These are phyloP conservation scores for California macrophylla DNA, from an alignment of 441 rosid genomes.

Conservation along the genomic window DNA sequence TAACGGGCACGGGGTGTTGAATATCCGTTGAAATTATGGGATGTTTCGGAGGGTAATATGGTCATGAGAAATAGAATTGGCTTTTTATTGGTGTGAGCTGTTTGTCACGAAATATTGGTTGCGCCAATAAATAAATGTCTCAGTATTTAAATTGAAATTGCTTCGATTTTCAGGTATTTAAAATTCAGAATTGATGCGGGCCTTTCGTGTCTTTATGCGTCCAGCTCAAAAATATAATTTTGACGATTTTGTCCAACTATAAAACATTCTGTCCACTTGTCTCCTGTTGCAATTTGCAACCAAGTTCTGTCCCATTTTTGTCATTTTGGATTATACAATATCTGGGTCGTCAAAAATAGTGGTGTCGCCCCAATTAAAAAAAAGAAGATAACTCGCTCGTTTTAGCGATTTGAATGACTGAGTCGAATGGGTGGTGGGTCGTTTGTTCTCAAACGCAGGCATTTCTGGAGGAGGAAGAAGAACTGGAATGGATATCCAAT, in stretches of 20 bases:
- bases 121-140: conserved; percentile 26
- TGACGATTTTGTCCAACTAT: too few relatives aligned
- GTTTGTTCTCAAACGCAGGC: background rate
- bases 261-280: too few relatives aligned
- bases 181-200: background rate
- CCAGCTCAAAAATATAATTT: background rate
- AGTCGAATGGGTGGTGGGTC: background rate
- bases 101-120: conserved; percentile 34
- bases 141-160: background rate
- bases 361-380: too few relatives aligned
- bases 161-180: too few relatives aligned
- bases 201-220: background rate
- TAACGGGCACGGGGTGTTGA: background rate
- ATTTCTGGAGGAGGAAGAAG: conserved; percentile 29
- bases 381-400: too few relatives aligned
- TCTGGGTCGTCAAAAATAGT: too few relatives aligned
- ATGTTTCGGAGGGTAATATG: conserved; percentile 25
- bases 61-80: background rate
- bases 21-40: too few relatives aligned
- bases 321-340: background rate
- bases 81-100: conserved; percentile 46
- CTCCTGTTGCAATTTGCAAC: too few relatives aligned
- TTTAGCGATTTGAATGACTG: background rate
- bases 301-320: background rate
- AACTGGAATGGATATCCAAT: conserved; percentile 72